These are phyloP conservation scores for Akebia trifoliata DNA, from an alignment of 164 flowering plant genomes.

Conservation along the genomic window DNA sequence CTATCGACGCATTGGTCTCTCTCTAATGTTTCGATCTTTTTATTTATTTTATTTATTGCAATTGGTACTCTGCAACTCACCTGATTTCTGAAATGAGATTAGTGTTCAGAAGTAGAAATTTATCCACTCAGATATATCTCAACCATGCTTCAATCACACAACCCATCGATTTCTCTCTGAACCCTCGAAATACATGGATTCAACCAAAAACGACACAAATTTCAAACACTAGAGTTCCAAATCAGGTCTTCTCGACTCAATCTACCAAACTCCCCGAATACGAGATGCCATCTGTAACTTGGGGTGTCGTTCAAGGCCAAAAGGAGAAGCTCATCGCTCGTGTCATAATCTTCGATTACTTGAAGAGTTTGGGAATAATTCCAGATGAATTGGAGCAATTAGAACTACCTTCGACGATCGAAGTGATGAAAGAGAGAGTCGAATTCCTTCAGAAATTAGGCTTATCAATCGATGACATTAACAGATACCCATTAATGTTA, in stretches of 20 bases:
- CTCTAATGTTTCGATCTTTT: no score
- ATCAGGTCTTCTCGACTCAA: constrained; percentile 32
- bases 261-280: constrained; percentile 68
- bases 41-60: no score
- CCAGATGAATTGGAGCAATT: constrained; percentile 69
- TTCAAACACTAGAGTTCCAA: neutral
- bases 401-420: constrained; percentile 77
- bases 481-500: constrained; percentile 78
- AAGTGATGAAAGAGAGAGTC: constrained; percentile 79
- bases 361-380: constrained; percentile 66
- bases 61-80: neutral
- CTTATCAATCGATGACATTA: constrained; percentile 70
- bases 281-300: constrained; percentile 89
- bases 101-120: constrained; percentile 10
- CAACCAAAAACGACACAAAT: neutral
- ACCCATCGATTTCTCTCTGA: constrained; percentile 3
- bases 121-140: neutral
- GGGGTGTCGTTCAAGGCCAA: constrained; percentile 90
- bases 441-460: constrained; percentile 80
- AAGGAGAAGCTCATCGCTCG: constrained; percentile 82
- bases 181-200: neutral
- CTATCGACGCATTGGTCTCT: no score
- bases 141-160: constrained; percentile 1
- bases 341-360: constrained; percentile 72
- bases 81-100: constrained; percentile 16